Percentiles rank a stretch among this genome's conserved stretches.
Conservation (phyloP, 2,329 filamentous ascomycete genomes). For the Purpureocillium takamizusanense region DNA sequence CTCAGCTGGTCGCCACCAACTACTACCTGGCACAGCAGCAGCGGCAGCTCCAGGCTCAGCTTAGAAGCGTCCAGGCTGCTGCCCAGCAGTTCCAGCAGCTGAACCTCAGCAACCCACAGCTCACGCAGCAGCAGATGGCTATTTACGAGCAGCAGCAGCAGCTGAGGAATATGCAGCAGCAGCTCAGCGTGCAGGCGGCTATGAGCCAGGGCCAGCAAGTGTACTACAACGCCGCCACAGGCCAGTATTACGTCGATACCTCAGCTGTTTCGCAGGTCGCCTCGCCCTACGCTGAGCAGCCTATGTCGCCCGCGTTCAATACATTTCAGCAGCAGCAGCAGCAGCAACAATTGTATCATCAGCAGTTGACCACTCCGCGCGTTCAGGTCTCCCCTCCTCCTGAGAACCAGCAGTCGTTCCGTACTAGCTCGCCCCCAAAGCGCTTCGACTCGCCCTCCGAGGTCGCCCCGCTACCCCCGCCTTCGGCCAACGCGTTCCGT, state of each 20-base stretch:
- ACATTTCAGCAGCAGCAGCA: conserved; percentile 29
- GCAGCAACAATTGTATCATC: conserved; percentile 33
- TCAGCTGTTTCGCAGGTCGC: conserved; percentile 34
- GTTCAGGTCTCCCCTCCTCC: conserved; percentile 77
- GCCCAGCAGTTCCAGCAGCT: conserved; percentile 76
- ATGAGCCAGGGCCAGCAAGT: conserved; percentile 61
- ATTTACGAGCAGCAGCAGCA: conserved; percentile 36
- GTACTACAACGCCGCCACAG: conserved; percentile 78
- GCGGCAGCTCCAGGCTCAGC: conserved; percentile 87
- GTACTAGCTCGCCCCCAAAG: conserved; percentile 59
- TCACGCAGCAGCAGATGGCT: conserved; percentile 37
- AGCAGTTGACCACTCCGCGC: conserved; percentile 53
- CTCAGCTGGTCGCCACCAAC: conserved; percentile 84
- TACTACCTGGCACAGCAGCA: conserved; percentile 90
- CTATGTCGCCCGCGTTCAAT: conserved; percentile 23
- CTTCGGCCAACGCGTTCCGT: conserved; percentile 85
- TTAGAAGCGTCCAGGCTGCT: conserved; percentile 73
- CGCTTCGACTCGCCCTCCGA: conserved; percentile 62
- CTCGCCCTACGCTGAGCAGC: conserved; percentile 33
- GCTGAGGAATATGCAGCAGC: conserved; percentile 30
- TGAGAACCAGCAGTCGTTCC: conserved; percentile 41
- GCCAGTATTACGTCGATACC: conserved; percentile 75
- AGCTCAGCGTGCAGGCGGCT: conserved; percentile 26
- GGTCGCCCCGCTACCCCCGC: conserved; percentile 65
- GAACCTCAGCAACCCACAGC: conserved; percentile 49